Evolutionary conservation across 2,329 filamentous ascomycete genomes (phyloP), one percentile per base, ranked within the genome.

Genomic region (Keithomyces neogunnii): DNA sequence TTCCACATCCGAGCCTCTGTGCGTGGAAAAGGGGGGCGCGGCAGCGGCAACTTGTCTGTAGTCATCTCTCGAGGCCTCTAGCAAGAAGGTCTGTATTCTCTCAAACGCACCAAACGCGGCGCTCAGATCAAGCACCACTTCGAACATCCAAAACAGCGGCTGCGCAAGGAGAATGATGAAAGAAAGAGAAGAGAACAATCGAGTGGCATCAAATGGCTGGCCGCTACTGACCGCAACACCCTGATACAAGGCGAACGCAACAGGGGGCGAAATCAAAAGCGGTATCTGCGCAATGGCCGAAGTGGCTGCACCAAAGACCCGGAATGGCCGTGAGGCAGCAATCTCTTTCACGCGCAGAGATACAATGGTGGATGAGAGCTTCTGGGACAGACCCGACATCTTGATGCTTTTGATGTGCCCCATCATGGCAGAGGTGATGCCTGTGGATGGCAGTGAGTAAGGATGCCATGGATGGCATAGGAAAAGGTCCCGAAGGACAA

Each of bases 331-430:
- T 26, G 66, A 68, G 2, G 66, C 57, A n/a, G 53, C 59, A 7
- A 73, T 60, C 48, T 73, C 70, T 10, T 66, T 59, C 4, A 64
- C 52, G 2, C 71, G 66, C 5, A 68, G 56, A 6, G 50, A 46
- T 8, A 60, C 55, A n/a, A 69, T 60, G 4, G 60, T 60, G 11
- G 51, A 47, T 0, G 59, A 60, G 0, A 72, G 57, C 13, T 59
- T 62, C 33, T 65, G 57, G 1, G 68, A 57, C 0, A 73, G 57
- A 4, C 69, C 70, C 0, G 67, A 68, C 55, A 72, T 68, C 56
- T 71, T 72, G 50, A 73, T 67, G 50, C 65, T 68, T 55, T 73
- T 73, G 55, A 73, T 69, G 5, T 66, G 63, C 1, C 66, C 66
- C 44, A 73, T 64, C 50, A 71, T 62, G 9, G 62, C 58, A 28